phyloP scores from a whole-genome alignment of 148 eudicot genomes.

The Persicaria maculosa region DNA sequence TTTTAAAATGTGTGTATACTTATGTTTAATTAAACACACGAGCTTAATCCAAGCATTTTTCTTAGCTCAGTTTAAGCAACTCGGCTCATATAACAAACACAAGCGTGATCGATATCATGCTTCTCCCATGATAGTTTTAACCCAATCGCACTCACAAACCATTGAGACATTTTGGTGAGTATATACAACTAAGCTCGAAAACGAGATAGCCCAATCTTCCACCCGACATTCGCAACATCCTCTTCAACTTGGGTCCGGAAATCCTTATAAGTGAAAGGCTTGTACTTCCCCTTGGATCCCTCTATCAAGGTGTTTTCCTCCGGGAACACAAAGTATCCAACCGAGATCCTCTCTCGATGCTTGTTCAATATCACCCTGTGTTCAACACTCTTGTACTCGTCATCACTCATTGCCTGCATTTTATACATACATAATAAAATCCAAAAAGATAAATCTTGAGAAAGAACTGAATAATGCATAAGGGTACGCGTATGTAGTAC shows the following conservation, averaged over 20 bases:
- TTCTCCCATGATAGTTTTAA: too few species aligned
- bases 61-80: too few species aligned
- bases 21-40: too few species aligned
- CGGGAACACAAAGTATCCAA: constrained; percentile 79
- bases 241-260: constrained; percentile 51
- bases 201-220: constrained; percentile 43
- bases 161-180: background rate
- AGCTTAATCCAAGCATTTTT: too few species aligned
- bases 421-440: background rate
- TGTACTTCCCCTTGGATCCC: constrained; percentile 37
- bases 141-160: background rate
- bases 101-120: too few species aligned
- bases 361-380: constrained; percentile 62
- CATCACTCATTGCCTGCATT: constrained; percentile 60
- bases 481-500: constrained; percentile 17
- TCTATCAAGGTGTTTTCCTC: constrained; percentile 30
- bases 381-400: constrained; percentile 54
- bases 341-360: constrained; percentile 43
- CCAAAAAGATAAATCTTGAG: background rate
- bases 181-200: background rate
- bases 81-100: too few species aligned
- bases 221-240: constrained; percentile 43
- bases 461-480: background rate
- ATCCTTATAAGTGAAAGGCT: constrained; percentile 57
- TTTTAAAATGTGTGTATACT: too few species aligned